phyloP scores from a whole-genome alignment of 345 rosid genomes.

The Syzygium aqueum region DNA sequence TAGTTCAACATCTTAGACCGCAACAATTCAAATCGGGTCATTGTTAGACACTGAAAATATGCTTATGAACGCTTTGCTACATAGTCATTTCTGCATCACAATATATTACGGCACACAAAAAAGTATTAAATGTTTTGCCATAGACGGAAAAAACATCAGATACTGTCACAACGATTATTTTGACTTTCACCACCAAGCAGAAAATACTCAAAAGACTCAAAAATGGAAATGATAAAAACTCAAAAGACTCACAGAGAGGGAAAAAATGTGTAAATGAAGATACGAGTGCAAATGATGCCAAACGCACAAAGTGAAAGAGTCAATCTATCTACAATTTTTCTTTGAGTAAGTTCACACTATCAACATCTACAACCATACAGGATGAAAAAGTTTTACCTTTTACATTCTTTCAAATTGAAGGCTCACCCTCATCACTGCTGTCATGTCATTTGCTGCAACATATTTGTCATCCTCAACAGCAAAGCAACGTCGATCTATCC shows the following conservation, averaged over 20 bases:
- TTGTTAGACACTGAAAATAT: background rate
- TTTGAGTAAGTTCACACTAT: background rate
- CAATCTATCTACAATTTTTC: background rate
- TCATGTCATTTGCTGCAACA: background rate
- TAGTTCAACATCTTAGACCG: background rate
- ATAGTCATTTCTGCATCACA: background rate
- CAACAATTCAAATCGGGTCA: background rate
- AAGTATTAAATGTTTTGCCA: background rate
- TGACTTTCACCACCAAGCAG: background rate
- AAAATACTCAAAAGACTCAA: background rate
- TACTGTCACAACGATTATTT: background rate
- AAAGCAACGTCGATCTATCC: constrained; percentile 15
- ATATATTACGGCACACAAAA: background rate
- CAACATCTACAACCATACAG: background rate
- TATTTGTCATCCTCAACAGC: constrained; percentile 3
- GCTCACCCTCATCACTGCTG: background rate
- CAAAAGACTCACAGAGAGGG: background rate
- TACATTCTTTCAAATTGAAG: background rate
- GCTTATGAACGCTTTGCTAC: background rate
- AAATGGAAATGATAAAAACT: background rate
- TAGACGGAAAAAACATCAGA: background rate
- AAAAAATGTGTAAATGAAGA: background rate
- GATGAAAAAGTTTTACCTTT: background rate
- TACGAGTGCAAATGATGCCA: background rate
- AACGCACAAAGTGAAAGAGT: background rate